phyloP scores from a whole-genome alignment of 2,329 filamentous ascomycete species.

The Fusarium sp. region DNA sequence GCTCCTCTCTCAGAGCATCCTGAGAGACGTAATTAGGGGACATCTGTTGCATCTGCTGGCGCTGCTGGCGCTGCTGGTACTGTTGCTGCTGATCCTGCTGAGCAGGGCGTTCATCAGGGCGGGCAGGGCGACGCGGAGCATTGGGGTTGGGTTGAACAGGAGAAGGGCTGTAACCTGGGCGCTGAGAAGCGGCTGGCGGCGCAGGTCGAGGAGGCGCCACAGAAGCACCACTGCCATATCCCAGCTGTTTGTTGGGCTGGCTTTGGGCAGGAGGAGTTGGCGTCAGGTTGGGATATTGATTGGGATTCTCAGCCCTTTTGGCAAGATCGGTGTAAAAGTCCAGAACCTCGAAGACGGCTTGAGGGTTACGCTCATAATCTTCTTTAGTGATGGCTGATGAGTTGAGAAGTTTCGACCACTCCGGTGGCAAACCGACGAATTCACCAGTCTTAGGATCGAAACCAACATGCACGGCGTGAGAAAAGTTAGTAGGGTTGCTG shows the following conservation, averaged over 20 bases:
- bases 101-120: slow-evolving; percentile 48
- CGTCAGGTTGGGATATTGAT: slow-evolving; percentile 71
- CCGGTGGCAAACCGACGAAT: slow-evolving; percentile 90
- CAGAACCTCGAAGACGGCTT: slow-evolving; percentile 81
- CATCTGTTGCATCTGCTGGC: slow-evolving; percentile 66
- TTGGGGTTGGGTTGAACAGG: slow-evolving; percentile 48
- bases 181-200: slow-evolving; percentile 56
- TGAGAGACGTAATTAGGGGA: slow-evolving; percentile 62
- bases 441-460: slow-evolving; percentile 96
- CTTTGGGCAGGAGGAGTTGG: slow-evolving; percentile 68
- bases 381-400: slow-evolving; percentile 98
- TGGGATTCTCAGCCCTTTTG: slow-evolving; percentile 76
- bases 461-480: slow-evolving; percentile 94
- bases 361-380: slow-evolving; percentile 96
- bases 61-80: slow-evolving; percentile 64
- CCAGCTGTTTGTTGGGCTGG: slow-evolving; percentile 69
- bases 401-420: slow-evolving; percentile 97
- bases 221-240: slow-evolving; percentile 62
- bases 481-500: slow-evolving; percentile 98
- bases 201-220: slow-evolving; percentile 75
- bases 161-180: slow-evolving; percentile 51
- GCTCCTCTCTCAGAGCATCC: slow-evolving; percentile 61
- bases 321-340: slow-evolving; percentile 88
- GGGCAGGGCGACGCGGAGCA: slow-evolving; percentile 55
- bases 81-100: slow-evolving; percentile 57